Evolutionary conservation across 2,329 filamentous ascomycete species (phyloP).

Genomic region (Aureobasidium melanogenum): DNA sequence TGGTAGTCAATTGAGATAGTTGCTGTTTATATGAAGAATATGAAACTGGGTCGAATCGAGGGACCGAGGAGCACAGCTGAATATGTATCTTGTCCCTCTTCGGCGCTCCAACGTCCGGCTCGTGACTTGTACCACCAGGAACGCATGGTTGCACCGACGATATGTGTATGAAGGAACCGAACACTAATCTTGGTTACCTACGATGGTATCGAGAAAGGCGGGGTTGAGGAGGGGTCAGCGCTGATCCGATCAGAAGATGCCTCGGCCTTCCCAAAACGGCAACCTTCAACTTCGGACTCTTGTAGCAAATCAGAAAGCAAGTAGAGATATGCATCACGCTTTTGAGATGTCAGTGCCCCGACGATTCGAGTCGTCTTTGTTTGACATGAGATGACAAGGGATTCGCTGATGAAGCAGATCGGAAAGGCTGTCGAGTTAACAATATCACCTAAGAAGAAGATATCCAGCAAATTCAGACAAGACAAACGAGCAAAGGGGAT

Average conservation of each 20-base stretch:
- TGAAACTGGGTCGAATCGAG: neutral
- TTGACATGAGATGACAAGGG: neutral
- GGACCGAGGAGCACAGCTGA: neutral
- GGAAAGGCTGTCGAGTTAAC: too few relatives aligned
- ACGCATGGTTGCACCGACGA: neutral
- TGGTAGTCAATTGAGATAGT: neutral
- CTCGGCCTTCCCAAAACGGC: neutral
- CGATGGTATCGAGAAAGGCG: neutral
- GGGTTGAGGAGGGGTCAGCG: neutral
- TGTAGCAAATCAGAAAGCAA: neutral
- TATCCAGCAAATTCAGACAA: neutral
- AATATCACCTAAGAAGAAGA: neutral
- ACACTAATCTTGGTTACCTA: neutral
- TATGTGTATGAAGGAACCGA: neutral
- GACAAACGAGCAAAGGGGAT: neutral
- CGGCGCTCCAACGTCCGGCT: neutral
- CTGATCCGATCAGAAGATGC: neutral
- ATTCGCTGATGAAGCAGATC: too few relatives aligned
- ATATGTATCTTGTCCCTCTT: neutral
- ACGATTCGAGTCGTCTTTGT: neutral
- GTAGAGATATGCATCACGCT: neutral
- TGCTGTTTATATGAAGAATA: neutral
- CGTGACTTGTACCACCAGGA: neutral
- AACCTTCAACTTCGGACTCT: neutral
- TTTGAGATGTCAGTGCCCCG: neutral